A percentile compares a stretch with the other conserved stretches of the same genome.
phyloP scores from a whole-genome alignment of 164 flowering plant genomes.

The Taxillus chinensis region DNA sequence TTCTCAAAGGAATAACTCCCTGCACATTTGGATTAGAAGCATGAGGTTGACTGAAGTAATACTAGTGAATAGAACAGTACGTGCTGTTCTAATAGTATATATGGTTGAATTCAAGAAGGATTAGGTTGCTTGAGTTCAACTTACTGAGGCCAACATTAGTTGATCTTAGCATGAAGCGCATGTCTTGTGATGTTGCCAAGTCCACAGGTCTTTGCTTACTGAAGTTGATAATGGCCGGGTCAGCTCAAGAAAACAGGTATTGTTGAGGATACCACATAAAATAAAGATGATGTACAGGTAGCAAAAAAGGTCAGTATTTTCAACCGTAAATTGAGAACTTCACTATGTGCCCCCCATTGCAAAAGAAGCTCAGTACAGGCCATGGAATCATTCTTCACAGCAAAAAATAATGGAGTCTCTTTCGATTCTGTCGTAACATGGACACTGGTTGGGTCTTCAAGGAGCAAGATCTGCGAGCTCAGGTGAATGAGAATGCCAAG shows the following conservation, averaged over 20 bases:
- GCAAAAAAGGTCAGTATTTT: constrained; percentile 1
- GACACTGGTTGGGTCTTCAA: constrained; percentile 27
- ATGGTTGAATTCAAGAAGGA: neutral
- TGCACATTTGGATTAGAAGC: constrained; percentile 10
- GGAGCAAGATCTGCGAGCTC: constrained; percentile 30
- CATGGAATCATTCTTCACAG: constrained; percentile 39
- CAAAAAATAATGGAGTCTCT: constrained; percentile 58
- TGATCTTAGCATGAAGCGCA: constrained; percentile 41
- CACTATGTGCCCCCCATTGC: constrained; percentile 39
- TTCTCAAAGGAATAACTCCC: constrained; percentile 15
- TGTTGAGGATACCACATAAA: neutral
- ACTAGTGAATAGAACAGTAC: neutral
- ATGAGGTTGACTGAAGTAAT: neutral
- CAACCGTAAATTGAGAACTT: constrained; percentile 49
- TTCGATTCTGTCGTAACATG: constrained; percentile 32
- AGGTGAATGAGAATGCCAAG: neutral
- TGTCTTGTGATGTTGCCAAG: constrained; percentile 52
- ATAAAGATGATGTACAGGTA: neutral
- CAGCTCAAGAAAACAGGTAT: neutral
- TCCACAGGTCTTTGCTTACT: constrained; percentile 58
- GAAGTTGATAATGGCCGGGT: neutral
- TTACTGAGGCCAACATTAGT: constrained; percentile 28
- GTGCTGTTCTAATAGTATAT: neutral
- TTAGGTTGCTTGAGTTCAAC: constrained; percentile 6
- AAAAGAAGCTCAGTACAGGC: constrained; percentile 46